phyloP scores from a whole-genome alignment of 495 filamentous ascomycete species.

The Parmelia sp. region DNA sequence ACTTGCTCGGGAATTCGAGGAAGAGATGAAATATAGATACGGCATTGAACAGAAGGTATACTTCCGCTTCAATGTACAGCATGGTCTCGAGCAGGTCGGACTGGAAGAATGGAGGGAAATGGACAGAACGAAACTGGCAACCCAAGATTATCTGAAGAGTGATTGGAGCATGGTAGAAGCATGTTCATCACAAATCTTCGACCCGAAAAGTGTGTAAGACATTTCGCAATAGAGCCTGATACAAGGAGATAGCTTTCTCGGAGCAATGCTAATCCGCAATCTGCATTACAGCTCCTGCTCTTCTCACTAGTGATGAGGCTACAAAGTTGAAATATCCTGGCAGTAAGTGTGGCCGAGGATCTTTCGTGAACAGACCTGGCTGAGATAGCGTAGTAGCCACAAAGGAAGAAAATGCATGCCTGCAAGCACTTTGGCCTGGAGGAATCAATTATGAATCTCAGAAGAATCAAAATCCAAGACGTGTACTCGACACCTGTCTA shows the following conservation, averaged over 20 bases:
- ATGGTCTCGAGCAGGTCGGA: conserved; percentile 39
- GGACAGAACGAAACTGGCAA: conserved; percentile 36
- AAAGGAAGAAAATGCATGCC: conserved; percentile 1
- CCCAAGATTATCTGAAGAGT: conserved; percentile 35
- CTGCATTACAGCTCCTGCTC: neutral
- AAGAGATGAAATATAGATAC: conserved; percentile 32
- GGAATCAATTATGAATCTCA: conserved; percentile 23
- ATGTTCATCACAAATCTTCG: neutral
- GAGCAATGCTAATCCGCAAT: neutral
- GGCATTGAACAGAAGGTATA: conserved; percentile 27
- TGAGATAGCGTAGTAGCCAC: neutral
- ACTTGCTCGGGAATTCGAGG: conserved; percentile 35
- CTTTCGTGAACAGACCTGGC: neutral
- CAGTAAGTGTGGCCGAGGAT: neutral
- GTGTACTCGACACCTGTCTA: conserved; percentile 9
- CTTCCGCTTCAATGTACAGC: conserved; percentile 44
- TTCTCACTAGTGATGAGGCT: neutral
- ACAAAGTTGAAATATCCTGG: neutral
- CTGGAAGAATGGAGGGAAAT: conserved; percentile 38
- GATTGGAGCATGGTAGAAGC: conserved; percentile 8
- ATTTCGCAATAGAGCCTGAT: no score
- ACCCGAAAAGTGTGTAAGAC: no score
- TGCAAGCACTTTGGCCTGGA: conserved; percentile 6
- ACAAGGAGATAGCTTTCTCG: neutral
- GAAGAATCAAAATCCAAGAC: conserved; percentile 19